phyloP scores from a whole-genome alignment of 1,284 basidiomycete species.

The Trichosporon coremiiforme region DNA sequence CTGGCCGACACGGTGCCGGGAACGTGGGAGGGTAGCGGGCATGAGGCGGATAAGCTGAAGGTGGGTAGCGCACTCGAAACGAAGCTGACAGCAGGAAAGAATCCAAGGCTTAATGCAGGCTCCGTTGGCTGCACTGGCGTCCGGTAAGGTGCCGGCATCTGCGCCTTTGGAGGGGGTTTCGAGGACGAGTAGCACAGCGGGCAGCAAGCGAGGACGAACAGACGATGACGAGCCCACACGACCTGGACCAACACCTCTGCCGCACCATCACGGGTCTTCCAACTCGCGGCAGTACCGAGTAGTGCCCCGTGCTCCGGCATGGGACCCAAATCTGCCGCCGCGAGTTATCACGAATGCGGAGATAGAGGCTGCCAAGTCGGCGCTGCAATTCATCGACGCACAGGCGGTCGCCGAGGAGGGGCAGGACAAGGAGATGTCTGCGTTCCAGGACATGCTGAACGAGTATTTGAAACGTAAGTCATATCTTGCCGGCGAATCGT shows the following conservation, averaged over 20 bases:
- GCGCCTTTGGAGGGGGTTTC: background rate
- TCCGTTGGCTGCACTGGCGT: background rate
- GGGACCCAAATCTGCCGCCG: slow-evolving; percentile 40
- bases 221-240: background rate
- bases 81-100: slow-evolving; percentile 26
- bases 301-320: slow-evolving; percentile 37
- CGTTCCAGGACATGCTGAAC: slow-evolving; percentile 55
- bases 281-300: slow-evolving; percentile 43
- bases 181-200: background rate
- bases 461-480: slow-evolving; percentile 52
- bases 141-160: background rate
- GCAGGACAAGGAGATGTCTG: slow-evolving; percentile 52
- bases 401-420: slow-evolving; percentile 42
- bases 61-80: background rate
- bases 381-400: slow-evolving; percentile 51
- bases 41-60: slow-evolving; percentile 49
- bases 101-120: slow-evolving; percentile 27
- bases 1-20: slow-evolving; percentile 56
- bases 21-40: slow-evolving; percentile 52
- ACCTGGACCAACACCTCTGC: background rate
- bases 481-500: too few relatives aligned
- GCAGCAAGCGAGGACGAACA: background rate
- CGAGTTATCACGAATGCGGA: slow-evolving; percentile 44
- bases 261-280: background rate
- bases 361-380: slow-evolving; percentile 33